Conservation (phyloP, 139 green algal species). For the Chlamydomonas sp. region DNA sequence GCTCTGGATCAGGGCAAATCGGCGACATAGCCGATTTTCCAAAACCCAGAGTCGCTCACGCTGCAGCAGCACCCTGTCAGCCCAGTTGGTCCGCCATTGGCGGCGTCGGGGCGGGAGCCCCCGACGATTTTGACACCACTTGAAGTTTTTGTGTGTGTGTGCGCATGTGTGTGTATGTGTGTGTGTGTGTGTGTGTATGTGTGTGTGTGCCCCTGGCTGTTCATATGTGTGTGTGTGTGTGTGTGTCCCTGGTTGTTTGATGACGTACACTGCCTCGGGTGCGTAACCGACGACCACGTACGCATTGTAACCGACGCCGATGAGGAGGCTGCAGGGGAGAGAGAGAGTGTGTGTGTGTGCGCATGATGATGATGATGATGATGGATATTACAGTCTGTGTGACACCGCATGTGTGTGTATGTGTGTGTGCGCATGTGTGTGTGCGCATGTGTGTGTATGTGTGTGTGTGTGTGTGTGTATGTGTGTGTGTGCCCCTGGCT, state of each 20-base stretch:
- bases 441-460: background rate
- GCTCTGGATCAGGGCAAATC: too few species aligned
- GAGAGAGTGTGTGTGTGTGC: background rate
- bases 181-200: background rate
- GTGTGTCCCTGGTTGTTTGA: background rate
- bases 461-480: background rate
- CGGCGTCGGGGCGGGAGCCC: too few species aligned
- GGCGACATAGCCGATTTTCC: too few species aligned
- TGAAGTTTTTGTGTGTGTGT: too few species aligned
- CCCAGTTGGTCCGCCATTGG: too few species aligned
- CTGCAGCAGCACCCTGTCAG: too few species aligned
- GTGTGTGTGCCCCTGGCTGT: background rate
- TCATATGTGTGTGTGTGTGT: background rate
- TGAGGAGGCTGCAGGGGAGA: background rate
- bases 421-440: too few species aligned
- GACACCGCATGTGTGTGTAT: too few species aligned
- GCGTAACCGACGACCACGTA: constrained; percentile 64
- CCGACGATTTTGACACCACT: too few species aligned
- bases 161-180: background rate
- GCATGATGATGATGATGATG: background rate
- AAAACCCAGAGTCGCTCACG: too few species aligned
- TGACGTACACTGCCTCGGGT: constrained; percentile 6
- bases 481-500: background rate
- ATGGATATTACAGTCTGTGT: too few species aligned
- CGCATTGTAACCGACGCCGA: constrained; percentile 67